phyloP scores from a whole-genome alignment of 495 filamentous ascomycete species.

The Tuber calosporum region DNA sequence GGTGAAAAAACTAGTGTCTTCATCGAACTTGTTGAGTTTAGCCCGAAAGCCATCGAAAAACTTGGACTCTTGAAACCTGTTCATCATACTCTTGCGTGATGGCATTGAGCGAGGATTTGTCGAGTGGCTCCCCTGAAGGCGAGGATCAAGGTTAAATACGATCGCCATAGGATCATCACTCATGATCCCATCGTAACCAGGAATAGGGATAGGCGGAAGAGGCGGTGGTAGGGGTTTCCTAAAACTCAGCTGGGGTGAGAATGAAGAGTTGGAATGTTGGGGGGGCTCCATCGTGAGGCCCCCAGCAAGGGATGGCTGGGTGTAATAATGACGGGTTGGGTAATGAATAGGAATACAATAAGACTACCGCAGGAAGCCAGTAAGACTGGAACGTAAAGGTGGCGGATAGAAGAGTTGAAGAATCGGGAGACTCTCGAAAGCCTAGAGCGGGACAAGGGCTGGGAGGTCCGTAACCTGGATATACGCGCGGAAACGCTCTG shows the following conservation, averaged over 20 bases:
- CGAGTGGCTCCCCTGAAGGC: conserved; percentile 22
- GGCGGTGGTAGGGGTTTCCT: conserved; percentile 14
- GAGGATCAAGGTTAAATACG: conserved; percentile 39
- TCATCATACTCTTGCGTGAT: neutral
- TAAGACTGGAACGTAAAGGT: neutral
- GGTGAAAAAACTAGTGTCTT: neutral
- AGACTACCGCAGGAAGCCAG: neutral
- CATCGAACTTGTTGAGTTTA: conserved; percentile 14
- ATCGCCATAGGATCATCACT: conserved; percentile 30
- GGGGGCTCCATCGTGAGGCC: conserved; percentile 18
- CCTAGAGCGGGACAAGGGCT: neutral
- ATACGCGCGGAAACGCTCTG: neutral
- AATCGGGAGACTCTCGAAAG: neutral
- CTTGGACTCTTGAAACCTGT: conserved; percentile 4
- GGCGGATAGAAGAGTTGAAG: neutral
- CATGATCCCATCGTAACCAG: conserved; percentile 31
- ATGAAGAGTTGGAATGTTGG: conserved; percentile 20
- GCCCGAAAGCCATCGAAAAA: conserved; percentile 26
- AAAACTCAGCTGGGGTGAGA: conserved; percentile 1
- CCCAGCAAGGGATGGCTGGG: conserved; percentile 20
- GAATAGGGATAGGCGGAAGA: conserved; percentile 32
- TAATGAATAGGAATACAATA: neutral
- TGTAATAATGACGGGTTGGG: neutral
- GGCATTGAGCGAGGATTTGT: conserved; percentile 13
- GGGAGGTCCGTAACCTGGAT: neutral